Percentiles rank a stretch among this genome's conserved stretches.
Conservation (phyloP, 2,329 filamentous ascomycete genomes). For the Fusarium nodosum region DNA sequence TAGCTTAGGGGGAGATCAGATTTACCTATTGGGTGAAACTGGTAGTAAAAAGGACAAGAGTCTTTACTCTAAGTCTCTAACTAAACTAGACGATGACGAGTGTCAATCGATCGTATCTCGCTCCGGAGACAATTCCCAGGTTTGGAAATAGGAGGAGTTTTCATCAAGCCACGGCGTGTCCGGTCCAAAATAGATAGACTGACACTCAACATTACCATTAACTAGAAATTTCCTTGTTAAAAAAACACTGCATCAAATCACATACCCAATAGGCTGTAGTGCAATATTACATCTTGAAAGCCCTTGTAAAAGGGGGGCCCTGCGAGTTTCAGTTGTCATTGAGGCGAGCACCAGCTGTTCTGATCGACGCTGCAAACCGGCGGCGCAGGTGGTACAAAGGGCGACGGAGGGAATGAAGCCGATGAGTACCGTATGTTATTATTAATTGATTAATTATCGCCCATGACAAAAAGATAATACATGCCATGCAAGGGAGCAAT, state of each 20-base stretch:
- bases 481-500: constrained; percentile 40
- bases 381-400: constrained; percentile 24
- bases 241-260: neutral
- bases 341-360: constrained; percentile 36
- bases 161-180: constrained; percentile 32
- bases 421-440: constrained; percentile 3
- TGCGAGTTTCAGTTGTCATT: constrained; percentile 41
- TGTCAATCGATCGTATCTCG: constrained; percentile 16
- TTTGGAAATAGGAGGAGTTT: constrained; percentile 32
- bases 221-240: constrained; percentile 6
- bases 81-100: constrained; percentile 34
- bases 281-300: neutral
- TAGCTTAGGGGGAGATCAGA: constrained; percentile 22
- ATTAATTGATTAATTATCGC: constrained; percentile 13
- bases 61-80: constrained; percentile 9
- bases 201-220: constrained; percentile 8
- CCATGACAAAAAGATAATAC: constrained; percentile 23
- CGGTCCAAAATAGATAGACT: constrained; percentile 15
- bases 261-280: neutral
- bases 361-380: constrained; percentile 38
- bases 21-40: constrained; percentile 4
- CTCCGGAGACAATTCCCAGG: constrained; percentile 20
- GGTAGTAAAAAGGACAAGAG: constrained; percentile 17
- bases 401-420: constrained; percentile 18
- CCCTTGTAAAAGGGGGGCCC: constrained; percentile 28